These are phyloP conservation scores for Prunus fruticosa DNA, from an alignment of 306 rosid species.

Conservation along the genomic window DNA sequence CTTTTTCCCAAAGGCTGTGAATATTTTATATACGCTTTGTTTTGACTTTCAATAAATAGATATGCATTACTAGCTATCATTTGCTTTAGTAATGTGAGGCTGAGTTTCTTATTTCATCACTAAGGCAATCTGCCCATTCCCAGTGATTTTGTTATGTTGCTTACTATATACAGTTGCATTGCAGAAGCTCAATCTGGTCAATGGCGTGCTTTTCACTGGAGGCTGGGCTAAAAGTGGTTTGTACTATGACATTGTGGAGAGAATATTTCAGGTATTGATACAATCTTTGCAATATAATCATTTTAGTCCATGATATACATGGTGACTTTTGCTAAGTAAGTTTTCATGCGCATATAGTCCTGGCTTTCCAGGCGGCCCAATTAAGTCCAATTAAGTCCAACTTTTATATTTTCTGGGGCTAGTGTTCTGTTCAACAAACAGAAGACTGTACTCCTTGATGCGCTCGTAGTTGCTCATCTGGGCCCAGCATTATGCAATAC, in stretches of 20 bases:
- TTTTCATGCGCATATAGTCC: neutral
- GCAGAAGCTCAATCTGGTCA: constrained; percentile 86
- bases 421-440: neutral
- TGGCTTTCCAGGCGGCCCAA: neutral
- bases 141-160: neutral
- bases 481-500: neutral
- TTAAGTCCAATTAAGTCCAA: neutral
- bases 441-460: neutral
- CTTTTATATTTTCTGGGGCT: neutral
- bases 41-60: too few species aligned
- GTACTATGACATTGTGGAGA: constrained; percentile 52
- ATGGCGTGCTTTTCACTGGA: constrained; percentile 92
- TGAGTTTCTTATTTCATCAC: neutral
- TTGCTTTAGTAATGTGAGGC: neutral
- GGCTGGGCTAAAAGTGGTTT: constrained; percentile 74
- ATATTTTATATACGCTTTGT: neutral
- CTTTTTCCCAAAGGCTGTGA: neutral
- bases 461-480: neutral
- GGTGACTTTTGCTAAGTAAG: too few species aligned
- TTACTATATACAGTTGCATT: constrained; percentile 13
- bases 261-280: constrained; percentile 58
- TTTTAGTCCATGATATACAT: neutral
- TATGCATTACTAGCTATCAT: neutral
- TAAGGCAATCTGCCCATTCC: neutral
- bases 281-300: neutral